Base-by-base conservation (phyloP, 495 filamentous ascomycete species). In the Talaromyces wortmannii region DNA sequence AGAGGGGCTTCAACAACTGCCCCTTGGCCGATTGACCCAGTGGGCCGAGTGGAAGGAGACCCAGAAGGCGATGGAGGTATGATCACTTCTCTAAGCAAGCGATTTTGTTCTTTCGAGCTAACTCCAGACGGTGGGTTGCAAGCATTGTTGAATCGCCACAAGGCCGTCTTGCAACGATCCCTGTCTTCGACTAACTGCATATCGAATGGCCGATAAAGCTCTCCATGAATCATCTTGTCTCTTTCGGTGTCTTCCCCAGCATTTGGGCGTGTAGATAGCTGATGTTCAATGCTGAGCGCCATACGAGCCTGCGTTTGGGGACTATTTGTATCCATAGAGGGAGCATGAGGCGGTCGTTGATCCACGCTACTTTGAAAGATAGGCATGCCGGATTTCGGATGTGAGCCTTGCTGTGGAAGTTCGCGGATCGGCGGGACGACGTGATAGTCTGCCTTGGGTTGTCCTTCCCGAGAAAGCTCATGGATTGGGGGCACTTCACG, bases 201-300 rank as follows among this genome's bases (percentile, higher is more conserved):
- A 63, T 88, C 84, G 58, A 85, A 89, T 1, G 89, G 89, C 48
- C 83, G 83, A 65, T 92, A 97, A 8, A 83, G 78, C 29, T 91
- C 78, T n/a, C 91, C 90, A 44, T 75, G 78, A 4, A 96, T 77
- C 94, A 98, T 98, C 69, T 96, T 94, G 48, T 96, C 90, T 67
- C 94, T 96, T 66, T 97, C 90, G 0, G 85, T 87, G 32, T 81
- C 74, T n/a, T 73, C 74, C 12, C 48, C 58, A 16, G 69, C 52
- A 3, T 63, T 56, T 2, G 65, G 56, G 8, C 63, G 72, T 5
- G 57, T 57, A 17, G 74, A 73, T 32, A 77, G 30, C 44, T 75
- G 74, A 48, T 74, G 67, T 33, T 77, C 74, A 32, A 77, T 75
- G 50, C 65, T 75, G 12, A 77, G 61, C 11, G 74, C 74, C 71